Conservation (phyloP, 2,329 filamentous ascomycete species). For the Dactylonectria estremocensis region DNA sequence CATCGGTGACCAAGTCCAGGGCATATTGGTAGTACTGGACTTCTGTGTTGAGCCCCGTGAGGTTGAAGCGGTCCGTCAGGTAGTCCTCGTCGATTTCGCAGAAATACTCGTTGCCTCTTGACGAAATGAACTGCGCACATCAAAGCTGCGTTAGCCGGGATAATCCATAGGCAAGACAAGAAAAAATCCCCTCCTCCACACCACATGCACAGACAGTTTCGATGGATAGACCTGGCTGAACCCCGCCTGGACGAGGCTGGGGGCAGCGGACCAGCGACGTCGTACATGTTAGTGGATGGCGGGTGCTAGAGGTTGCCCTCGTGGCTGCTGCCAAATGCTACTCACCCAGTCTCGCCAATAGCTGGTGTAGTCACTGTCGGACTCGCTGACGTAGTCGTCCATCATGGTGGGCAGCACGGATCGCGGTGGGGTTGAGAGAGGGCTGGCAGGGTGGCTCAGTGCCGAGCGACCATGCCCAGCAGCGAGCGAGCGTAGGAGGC, state of each 20-base stretch:
- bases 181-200: constrained; percentile 19
- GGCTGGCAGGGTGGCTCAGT: constrained; percentile 42
- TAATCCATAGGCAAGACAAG: not conserved
- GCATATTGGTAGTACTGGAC: constrained; percentile 99
- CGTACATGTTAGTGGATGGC: constrained; percentile 1
- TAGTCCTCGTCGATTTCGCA: constrained; percentile 99
- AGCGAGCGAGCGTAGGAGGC: constrained; percentile 13
- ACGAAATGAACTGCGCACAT: constrained; percentile 88
- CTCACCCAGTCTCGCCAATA: constrained; percentile 99
- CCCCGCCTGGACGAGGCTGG: constrained; percentile 29
- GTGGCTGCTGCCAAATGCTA: constrained; percentile 46
- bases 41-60: constrained; percentile 96
- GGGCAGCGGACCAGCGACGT: constrained; percentile 7
- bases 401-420: constrained; percentile 65
- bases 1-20: constrained; percentile 95
- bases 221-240: constrained; percentile 4
- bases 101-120: constrained; percentile 98
- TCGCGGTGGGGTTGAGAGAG: constrained; percentile 15
- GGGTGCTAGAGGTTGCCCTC: not conserved
- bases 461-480: constrained; percentile 50
- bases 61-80: constrained; percentile 96
- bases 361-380: constrained; percentile 98
- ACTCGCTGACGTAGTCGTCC: constrained; percentile 98
- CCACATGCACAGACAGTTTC: constrained; percentile 1
- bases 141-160: constrained; percentile 34